Evolutionary conservation across 108 stramenopile genomes (phyloP), one percentile per base, ranked within the genome.

Genomic region (Seminavis robusta): DNA sequence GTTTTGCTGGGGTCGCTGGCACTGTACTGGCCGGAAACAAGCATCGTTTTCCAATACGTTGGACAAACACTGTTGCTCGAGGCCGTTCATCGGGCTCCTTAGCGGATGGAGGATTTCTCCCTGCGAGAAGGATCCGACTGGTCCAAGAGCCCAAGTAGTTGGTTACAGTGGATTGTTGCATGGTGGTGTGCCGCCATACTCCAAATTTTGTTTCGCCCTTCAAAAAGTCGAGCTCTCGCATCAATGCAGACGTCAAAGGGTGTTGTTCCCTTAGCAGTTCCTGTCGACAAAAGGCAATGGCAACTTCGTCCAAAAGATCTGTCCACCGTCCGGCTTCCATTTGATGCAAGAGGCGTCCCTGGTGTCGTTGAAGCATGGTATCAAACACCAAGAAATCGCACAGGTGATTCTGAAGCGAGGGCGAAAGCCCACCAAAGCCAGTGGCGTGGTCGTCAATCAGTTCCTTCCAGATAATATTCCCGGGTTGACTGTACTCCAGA

Each of bases 401-500:
- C 9, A 76, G 56, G 1, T 45, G 31, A 3, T 52, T 27, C 50
- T 76, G 44, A 19, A 69, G 34, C 4, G 17, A 23, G 8, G 2
- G 20, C 4, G 74, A 16, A n/a, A 80, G 28, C 2, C 0, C 10
- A 7, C 25, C 29, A 40, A 74, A 79, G 11, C 26, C 39, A 31
- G 34, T 21, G 8, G 58, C 34, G 32, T 49, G 57, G 2, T 27
- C 28, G 2, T 57, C 33, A 1, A 65, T 40, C 33, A 73, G 23
- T 21, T 39, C 10, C 6, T 69, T 76, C 61, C 63, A 73, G 16
- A 30, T 20, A 3, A 23, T 34, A 47, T 82, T 82, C 41, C 81
- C 81, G 27, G 76, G 73, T 47, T 82, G 81, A 6, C 59, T 47
- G 31, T 64, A 34, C 24, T 77, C 76, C 3, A 77, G 1, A 15